Conservation (phyloP, 2,329 filamentous ascomycete genomes). For the Botrytis cinerea region DNA sequence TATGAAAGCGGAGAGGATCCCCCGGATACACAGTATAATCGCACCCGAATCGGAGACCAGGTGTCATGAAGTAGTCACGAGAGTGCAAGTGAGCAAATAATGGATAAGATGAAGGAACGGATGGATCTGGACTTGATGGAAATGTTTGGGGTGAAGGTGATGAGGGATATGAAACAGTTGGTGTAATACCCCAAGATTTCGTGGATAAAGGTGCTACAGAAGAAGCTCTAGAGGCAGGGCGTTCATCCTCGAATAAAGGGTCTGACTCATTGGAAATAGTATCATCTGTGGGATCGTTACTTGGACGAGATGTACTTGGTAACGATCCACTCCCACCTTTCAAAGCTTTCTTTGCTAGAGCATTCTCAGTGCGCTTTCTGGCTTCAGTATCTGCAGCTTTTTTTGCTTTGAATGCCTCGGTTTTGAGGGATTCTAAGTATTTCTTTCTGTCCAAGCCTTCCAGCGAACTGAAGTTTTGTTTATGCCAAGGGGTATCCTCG, state of each 20-base stretch:
- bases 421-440: constrained; percentile 61
- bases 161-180: constrained; percentile 48
- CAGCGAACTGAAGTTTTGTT: constrained; percentile 60
- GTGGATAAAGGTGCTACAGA: constrained; percentile 28
- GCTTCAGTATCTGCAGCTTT: constrained; percentile 41
- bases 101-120: constrained; percentile 61
- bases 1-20: constrained; percentile 91
- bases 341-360: constrained; percentile 36
- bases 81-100: constrained; percentile 80
- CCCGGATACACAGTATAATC: constrained; percentile 95
- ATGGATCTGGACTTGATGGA: constrained; percentile 40
- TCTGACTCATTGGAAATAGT: constrained; percentile 22
- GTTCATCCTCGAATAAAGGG: constrained; percentile 37
- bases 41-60: constrained; percentile 90
- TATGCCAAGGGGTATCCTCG: constrained; percentile 75
- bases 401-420: constrained; percentile 50
- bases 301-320: constrained; percentile 22
- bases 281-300: constrained; percentile 1
- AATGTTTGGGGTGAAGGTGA: constrained; percentile 38
- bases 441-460: constrained; percentile 58
- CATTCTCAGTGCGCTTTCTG: constrained; percentile 34
- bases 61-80: constrained; percentile 82
- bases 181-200: constrained; percentile 44
- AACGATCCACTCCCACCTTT: constrained; percentile 28
- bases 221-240: constrained; percentile 43